phyloP scores from a whole-genome alignment of 805 yeast genomes.

The Wickerhamomyces ciferrii region DNA sequence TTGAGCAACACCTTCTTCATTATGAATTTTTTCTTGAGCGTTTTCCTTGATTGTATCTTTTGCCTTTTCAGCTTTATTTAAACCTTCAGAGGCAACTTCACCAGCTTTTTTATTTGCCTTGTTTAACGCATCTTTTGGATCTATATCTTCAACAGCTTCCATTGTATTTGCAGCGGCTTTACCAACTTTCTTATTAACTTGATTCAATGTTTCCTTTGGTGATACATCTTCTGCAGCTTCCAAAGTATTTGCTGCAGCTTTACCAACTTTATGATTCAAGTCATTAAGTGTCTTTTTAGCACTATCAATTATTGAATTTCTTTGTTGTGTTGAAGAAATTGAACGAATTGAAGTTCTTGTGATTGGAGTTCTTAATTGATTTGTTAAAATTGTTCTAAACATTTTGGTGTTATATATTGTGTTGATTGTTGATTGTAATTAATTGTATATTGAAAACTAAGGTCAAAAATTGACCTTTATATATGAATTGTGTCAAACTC shows the following conservation, averaged over 20 bases:
- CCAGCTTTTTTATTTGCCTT: background rate
- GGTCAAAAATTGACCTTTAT: no score
- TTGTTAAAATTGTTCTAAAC: background rate
- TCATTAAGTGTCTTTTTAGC: conserved; percentile 17
- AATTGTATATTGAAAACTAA: no score
- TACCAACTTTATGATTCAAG: conserved; percentile 18
- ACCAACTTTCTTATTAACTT: background rate
- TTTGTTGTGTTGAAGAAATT: conserved; percentile 6
- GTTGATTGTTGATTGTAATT: no score
- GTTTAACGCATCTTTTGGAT: background rate
- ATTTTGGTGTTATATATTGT: background rate
- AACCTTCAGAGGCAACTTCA: background rate
- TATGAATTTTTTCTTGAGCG: background rate
- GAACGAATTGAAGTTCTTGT: background rate
- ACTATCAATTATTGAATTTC: conserved; percentile 16
- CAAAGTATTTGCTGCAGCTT: conserved; percentile 15
- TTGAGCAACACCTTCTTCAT: conserved; percentile 4
- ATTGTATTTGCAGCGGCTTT: background rate
- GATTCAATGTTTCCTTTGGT: background rate
- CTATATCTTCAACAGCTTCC: background rate
- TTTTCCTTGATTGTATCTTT: conserved; percentile 9
- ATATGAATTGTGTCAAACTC: background rate
- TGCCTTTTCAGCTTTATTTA: conserved; percentile 14
- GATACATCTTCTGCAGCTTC: background rate
- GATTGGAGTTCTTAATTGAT: background rate